Conservation (phyloP, 2,329 filamentous ascomycete species). For the Phialophora tarda region DNA sequence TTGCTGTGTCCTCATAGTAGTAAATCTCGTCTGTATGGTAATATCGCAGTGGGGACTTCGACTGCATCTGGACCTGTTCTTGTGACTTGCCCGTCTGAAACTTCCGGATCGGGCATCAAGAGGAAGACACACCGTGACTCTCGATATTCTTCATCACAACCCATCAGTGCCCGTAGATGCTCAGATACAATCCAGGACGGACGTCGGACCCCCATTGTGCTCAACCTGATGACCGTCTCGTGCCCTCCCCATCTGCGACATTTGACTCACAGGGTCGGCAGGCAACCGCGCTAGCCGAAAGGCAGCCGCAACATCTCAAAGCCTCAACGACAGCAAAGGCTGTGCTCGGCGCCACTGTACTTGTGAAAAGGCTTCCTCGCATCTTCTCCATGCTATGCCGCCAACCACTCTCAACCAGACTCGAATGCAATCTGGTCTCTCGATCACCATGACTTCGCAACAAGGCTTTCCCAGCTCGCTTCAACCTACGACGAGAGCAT, state of each 20-base stretch:
- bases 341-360: constrained; percentile 10
- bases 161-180: background rate
- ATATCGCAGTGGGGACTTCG: background rate
- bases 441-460: constrained; percentile 12
- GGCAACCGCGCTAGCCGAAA: constrained; percentile 27
- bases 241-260: constrained; percentile 3
- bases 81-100: constrained; percentile 6
- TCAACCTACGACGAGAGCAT: constrained; percentile 1
- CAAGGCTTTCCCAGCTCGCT: background rate
- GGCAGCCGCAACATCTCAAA: constrained; percentile 15
- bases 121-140: background rate
- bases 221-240: background rate
- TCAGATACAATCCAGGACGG: background rate
- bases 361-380: constrained; percentile 6
- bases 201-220: background rate
- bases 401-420: background rate
- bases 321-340: constrained; percentile 19
- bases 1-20: background rate
- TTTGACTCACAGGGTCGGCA: constrained; percentile 18
- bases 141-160: background rate
- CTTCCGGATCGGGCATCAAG: background rate
- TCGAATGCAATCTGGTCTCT: constrained; percentile 1
- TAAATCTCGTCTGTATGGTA: background rate
- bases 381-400: background rate
- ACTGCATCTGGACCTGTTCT: background rate